A percentile compares a stretch with the other conserved stretches of the same genome.
Evolutionary conservation across 331 rosid genomes (phyloP).

Genomic region (Pyracantha coccinea): DNA sequence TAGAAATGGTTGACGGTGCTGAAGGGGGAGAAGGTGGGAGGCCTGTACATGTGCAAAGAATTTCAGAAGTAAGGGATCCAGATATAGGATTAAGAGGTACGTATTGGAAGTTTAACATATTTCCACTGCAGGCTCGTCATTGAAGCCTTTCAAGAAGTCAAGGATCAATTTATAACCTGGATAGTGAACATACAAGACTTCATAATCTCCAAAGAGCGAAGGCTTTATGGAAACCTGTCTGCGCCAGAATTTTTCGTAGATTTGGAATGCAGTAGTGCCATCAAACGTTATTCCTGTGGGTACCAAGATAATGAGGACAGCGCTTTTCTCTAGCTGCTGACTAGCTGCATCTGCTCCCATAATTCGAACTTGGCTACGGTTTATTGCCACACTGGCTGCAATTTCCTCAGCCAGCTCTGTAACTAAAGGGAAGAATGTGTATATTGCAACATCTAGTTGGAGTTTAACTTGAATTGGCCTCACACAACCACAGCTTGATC

Average conservation of each 20-base stretch:
- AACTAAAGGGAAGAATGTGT: conserved; percentile 70
- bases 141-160: background rate
- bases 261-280: conserved; percentile 43
- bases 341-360: conserved; percentile 84
- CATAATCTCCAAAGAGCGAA: conserved; percentile 67
- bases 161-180: conserved; percentile 47
- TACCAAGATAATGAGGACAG: conserved; percentile 64
- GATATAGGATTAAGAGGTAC: background rate
- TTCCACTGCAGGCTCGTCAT: background rate
- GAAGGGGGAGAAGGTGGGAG: conserved; percentile 98
- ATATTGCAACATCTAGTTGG: conserved; percentile 46
- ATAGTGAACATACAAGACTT: conserved; percentile 69
- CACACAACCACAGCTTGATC: conserved; percentile 85
- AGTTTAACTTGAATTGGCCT: conserved; percentile 83
- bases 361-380: conserved; percentile 82
- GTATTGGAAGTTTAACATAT: background rate
- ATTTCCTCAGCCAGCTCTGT: conserved; percentile 72
- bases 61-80: conserved; percentile 16
- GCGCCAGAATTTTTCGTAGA: conserved; percentile 75
- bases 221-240: conserved; percentile 48
- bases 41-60: conserved; percentile 38
- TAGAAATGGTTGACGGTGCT: conserved; percentile 38
- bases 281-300: conserved; percentile 62
- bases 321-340: conserved; percentile 68
- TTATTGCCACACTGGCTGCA: conserved; percentile 55